phyloP scores from a whole-genome alignment of 805 yeast genomes.

The Wickerhamomyces bovis region DNA sequence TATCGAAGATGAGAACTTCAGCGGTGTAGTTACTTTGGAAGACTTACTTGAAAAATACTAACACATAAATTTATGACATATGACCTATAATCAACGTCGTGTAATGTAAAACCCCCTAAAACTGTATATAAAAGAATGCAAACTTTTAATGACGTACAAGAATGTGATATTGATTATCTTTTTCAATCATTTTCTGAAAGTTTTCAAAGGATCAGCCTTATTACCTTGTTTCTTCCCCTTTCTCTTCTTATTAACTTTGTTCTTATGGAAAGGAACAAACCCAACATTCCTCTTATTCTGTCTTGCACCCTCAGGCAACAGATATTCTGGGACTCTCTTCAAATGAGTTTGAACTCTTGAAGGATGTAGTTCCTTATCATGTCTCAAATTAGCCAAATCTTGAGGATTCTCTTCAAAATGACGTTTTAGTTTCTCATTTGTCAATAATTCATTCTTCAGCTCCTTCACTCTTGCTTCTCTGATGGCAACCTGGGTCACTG shows the following conservation, averaged over 20 bases:
- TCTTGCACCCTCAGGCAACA: constrained; percentile 77
- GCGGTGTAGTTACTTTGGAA: constrained; percentile 56
- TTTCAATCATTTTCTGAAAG: constrained; percentile 30
- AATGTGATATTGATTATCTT: neutral
- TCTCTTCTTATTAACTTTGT: constrained; percentile 39
- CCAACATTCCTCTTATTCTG: constrained; percentile 49
- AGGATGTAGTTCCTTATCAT: constrained; percentile 84
- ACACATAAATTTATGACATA: neutral
- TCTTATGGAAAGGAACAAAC: constrained; percentile 66
- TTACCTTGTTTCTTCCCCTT: constrained; percentile 31
- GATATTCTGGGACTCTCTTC: constrained; percentile 87
- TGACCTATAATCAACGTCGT: neutral
- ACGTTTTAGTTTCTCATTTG: constrained; percentile 85
- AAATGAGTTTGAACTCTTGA: constrained; percentile 78
- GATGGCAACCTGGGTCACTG: constrained; percentile 83
- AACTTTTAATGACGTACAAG: too few relatives aligned
- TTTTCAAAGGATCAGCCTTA: constrained; percentile 62
- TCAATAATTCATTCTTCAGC: constrained; percentile 75
- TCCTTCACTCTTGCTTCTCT: constrained; percentile 93
- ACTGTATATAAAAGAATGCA: neutral
- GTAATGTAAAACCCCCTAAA: neutral
- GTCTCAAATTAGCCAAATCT: constrained; percentile 82
- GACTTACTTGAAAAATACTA: constrained; percentile 28
- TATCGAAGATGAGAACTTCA: constrained; percentile 41
- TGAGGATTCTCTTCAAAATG: constrained; percentile 97